phyloP scores from a whole-genome alignment of 73 alveolate species.

The Stentor roeselii region DNA sequence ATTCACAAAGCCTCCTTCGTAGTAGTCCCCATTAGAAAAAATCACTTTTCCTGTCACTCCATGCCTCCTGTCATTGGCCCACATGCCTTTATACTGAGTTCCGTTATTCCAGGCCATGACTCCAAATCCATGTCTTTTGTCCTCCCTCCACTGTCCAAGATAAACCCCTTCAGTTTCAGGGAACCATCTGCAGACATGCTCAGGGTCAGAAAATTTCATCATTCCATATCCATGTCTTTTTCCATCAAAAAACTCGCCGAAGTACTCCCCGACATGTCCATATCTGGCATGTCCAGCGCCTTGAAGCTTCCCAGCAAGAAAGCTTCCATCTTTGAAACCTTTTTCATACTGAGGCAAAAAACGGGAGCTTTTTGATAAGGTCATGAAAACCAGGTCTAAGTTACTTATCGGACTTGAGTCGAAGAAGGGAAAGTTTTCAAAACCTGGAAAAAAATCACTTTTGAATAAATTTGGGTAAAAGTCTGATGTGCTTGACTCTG shows the following conservation, averaged over 20 bases:
- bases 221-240: neutral
- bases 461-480: neutral
- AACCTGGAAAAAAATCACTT: neutral
- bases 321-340: neutral
- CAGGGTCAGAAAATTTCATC: conserved; percentile 19
- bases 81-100: conserved; percentile 38
- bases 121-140: conserved; percentile 61
- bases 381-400: neutral
- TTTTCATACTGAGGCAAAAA: neutral
- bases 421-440: neutral
- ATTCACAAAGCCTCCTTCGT: conserved; percentile 56
- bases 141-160: conserved; percentile 46
- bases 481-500: neutral
- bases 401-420: neutral
- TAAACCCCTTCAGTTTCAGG: conserved; percentile 44
- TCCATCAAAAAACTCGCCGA: neutral
- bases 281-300: conserved; percentile 15
- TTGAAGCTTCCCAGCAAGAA: neutral
- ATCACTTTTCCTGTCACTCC: conserved; percentile 52
- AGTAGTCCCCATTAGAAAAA: conserved; percentile 44
- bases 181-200: neutral
- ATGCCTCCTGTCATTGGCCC: conserved; percentile 42
- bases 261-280: neutral
- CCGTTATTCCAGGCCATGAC: conserved; percentile 53
- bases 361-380: neutral